These are phyloP conservation scores for Penicillium sumatraense DNA, from an alignment of 2,329 filamentous ascomycete genomes.

Conservation along the genomic window DNA sequence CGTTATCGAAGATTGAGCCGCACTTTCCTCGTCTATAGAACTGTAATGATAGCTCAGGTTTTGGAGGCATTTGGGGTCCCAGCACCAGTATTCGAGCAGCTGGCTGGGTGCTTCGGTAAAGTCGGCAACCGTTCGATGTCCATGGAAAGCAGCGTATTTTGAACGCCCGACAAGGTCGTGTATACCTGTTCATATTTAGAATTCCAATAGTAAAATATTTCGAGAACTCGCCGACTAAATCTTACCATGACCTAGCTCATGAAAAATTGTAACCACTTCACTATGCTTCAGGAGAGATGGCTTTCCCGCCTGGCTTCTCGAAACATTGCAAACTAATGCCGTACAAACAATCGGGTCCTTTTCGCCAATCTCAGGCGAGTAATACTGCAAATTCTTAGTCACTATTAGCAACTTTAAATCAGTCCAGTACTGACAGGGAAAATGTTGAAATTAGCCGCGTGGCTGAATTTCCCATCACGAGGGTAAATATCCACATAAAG, in stretches of 20 bases:
- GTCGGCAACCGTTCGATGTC: conserved; percentile 10
- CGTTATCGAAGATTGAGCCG: background rate
- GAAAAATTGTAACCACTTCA: conserved; percentile 12
- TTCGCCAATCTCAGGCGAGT: background rate
- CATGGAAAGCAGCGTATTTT: conserved; percentile 13
- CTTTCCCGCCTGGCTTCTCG: background rate
- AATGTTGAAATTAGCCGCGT: conserved; percentile 13
- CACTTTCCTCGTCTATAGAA: background rate
- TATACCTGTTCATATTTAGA: too few species aligned
- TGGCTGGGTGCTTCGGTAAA: conserved; percentile 12
- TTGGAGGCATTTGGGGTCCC: conserved; percentile 10
- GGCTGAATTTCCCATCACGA: conserved; percentile 11
- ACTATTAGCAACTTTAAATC: background rate
- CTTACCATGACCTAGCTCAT: conserved; percentile 13
- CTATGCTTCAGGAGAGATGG: conserved; percentile 10
- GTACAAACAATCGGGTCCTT: conserved; percentile 6
- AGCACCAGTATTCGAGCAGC: conserved; percentile 13
- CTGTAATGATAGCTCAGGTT: conserved; percentile 8
- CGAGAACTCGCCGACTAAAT: too few species aligned
- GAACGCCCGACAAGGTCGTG: conserved; percentile 12
- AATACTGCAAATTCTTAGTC: background rate
- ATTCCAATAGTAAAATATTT: too few species aligned
- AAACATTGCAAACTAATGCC: conserved; percentile 10
- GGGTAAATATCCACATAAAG: conserved; percentile 9
- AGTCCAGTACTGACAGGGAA: too few species aligned